phyloP scores from a whole-genome alignment of 192 early-diverging fungal genomes.

The Coemansia sp. region DNA sequence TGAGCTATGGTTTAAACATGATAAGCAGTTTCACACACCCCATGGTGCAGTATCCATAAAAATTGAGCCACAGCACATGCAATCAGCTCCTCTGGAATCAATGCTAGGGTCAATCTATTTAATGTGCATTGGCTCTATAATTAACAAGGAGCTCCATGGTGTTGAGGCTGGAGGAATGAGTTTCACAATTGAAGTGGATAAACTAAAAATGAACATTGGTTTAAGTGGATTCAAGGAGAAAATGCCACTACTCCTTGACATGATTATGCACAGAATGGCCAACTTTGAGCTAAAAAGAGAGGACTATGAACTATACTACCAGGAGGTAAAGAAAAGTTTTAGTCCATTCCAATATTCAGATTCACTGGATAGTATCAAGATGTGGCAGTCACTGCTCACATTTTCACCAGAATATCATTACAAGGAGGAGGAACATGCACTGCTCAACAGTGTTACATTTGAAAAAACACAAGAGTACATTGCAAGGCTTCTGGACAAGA shows the following conservation, averaged over 20 bases:
- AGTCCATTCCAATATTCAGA: background rate
- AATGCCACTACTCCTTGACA: slow-evolving; percentile 62
- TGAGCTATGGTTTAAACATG: slow-evolving; percentile 89
- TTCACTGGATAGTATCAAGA: background rate
- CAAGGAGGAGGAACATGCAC: background rate
- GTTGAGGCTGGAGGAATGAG: slow-evolving; percentile 73
- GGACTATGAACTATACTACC: background rate
- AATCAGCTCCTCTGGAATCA: slow-evolving; percentile 56
- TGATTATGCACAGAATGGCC: slow-evolving; percentile 49
- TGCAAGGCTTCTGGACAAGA: slow-evolving; percentile 61
- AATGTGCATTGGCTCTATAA: slow-evolving; percentile 64
- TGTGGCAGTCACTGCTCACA: background rate
- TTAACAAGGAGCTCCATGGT: slow-evolving; percentile 78
- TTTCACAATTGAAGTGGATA: slow-evolving; percentile 62
- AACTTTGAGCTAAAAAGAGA: slow-evolving; percentile 10
- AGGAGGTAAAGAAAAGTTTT: background rate
- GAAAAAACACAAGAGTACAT: slow-evolving; percentile 70
- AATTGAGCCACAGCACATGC: slow-evolving; percentile 16
- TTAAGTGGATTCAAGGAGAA: slow-evolving; percentile 87
- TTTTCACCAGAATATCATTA: background rate
- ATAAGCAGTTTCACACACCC: slow-evolving; percentile 87
- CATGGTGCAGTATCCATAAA: slow-evolving; percentile 71
- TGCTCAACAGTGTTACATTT: slow-evolving; percentile 66
- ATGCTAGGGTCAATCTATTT: slow-evolving; percentile 65
- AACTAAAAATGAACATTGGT: background rate